Evolutionary conservation across 495 filamentous ascomycete species (phyloP).

Genomic region (Tetracladium marchalianum): DNA sequence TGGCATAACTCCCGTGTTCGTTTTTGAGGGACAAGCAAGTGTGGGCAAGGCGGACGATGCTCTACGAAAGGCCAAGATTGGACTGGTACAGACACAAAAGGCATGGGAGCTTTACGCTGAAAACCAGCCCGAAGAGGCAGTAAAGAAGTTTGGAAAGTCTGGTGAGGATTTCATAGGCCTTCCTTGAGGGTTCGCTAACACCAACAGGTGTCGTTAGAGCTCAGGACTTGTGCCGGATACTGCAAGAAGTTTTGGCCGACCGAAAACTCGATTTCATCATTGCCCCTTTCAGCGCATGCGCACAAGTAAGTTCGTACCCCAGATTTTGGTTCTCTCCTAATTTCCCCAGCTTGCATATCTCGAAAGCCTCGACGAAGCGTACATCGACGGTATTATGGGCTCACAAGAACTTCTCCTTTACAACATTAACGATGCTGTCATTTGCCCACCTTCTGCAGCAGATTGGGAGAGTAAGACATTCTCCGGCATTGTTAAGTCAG

Average conservation of each 20-base stretch:
- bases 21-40: conserved; percentile 80
- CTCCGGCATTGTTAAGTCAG: conserved; percentile 59
- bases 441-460: conserved; percentile 6
- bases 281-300: conserved; percentile 81
- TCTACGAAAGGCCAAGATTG: conserved; percentile 33
- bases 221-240: conserved; percentile 55
- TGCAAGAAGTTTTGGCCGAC: conserved; percentile 64
- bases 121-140: conserved; percentile 65
- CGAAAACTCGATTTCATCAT: conserved; percentile 69
- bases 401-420: conserved; percentile 84
- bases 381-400: conserved; percentile 72
- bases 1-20: conserved; percentile 63
- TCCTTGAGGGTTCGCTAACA: neutral
- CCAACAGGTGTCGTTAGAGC: conserved; percentile 42
- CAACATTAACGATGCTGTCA: conserved; percentile 34
- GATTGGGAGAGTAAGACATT: conserved; percentile 60
- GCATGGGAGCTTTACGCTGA: conserved; percentile 87
- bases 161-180: conserved; percentile 36
- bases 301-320: conserved; percentile 52
- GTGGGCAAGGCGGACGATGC: conserved; percentile 54
- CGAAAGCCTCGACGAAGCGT: conserved; percentile 53
- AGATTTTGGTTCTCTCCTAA: neutral
- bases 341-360: conserved; percentile 66
- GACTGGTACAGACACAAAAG: conserved; percentile 37
- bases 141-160: conserved; percentile 70